These are phyloP conservation scores for Dactylonectria macrodidyma DNA, from an alignment of 2,329 filamentous ascomycete species.

Conservation along the genomic window DNA sequence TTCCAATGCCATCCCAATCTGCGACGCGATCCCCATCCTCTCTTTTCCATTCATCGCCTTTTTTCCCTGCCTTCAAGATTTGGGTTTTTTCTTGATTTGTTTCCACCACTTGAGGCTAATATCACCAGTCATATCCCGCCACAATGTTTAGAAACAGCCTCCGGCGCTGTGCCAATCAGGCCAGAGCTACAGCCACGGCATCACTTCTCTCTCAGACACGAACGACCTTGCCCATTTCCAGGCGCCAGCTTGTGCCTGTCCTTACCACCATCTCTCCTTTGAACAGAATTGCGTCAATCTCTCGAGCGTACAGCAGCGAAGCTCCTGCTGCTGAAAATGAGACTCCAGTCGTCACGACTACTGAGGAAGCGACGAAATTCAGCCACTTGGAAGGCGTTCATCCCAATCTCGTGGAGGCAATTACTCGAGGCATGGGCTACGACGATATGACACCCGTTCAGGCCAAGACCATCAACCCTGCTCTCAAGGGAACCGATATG, in stretches of 20 bases:
- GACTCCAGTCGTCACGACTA: slow-evolving; percentile 24
- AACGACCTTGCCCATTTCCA: slow-evolving; percentile 45
- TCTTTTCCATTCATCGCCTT: slow-evolving; percentile 28
- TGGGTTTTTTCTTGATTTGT: slow-evolving; percentile 17
- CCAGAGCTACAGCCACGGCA: slow-evolving; percentile 50
- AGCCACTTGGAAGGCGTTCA: slow-evolving; percentile 70
- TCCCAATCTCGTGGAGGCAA: slow-evolving; percentile 74
- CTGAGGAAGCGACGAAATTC: slow-evolving; percentile 58
- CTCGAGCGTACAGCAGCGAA: slow-evolving; percentile 59
- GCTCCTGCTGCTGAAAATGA: slow-evolving; percentile 48
- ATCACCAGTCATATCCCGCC: not conserved
- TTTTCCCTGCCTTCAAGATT: slow-evolving; percentile 27
- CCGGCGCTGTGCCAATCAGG: slow-evolving; percentile 57
- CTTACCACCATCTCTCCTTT: slow-evolving; percentile 34
- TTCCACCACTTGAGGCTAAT: not conserved
- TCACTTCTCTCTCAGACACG: slow-evolving; percentile 50
- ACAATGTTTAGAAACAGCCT: slow-evolving; percentile 57
- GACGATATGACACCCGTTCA: slow-evolving; percentile 95
- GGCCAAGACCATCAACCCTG: slow-evolving; percentile 83
- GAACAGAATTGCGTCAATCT: slow-evolving; percentile 44
- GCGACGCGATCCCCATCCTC: slow-evolving; percentile 26
- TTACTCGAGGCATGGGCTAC: slow-evolving; percentile 82
- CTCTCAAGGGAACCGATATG: slow-evolving; percentile 86
- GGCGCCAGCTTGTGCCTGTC: slow-evolving; percentile 40
- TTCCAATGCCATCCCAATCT: slow-evolving; percentile 31